Evolutionary conservation across 805 yeast genomes (phyloP), one percentile per base, ranked within the genome.

Genomic region (Lipomyces chichibuensis): DNA sequence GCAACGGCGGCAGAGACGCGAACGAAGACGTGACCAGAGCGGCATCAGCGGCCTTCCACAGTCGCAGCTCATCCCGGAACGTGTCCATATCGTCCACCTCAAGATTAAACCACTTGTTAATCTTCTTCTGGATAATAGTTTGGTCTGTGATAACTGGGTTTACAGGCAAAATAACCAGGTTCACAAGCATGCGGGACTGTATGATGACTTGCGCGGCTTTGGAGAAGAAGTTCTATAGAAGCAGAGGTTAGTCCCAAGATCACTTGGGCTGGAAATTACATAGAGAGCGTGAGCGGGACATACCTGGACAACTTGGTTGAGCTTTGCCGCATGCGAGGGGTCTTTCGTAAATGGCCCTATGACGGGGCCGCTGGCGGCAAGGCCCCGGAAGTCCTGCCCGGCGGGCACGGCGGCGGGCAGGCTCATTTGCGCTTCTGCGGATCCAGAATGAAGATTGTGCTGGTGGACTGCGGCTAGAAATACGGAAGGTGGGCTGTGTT

Each of bases 1-100:
- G 90, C 76, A 95, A 82, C 1, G 98, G 97, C n/a, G 70, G 70
- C 1, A 96, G 91, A 17, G 88, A 76, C n/a, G 72, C 29, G 14
- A 54, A 56, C 13, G 55, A 27, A 5, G 60, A 33, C 32, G 55
- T 14, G 14, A 53, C 55, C 33, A 54, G 8, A 3, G 65, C 39
- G 25, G 71, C 69, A 23, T 64, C 69, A 35, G 65, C 64, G 6
- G 80, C 66, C 64, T 82, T 83, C 97, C 97, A 91, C 2, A 82
- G 78, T 63, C 81, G 79, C 60, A 91, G 78, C 53, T 87, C 91
- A n/a, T 88, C 91, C 51, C 82, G 81, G 60, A 78, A 74, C 13
- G 69, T 69, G 60, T 77, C 81, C 20, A 72, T 70, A 66, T 80
- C 84, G 63, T 78, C 78, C 25, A 78, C 66, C 64, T 80, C 82